Conservation (phyloP, 139 green algal genomes). For the Yamagishiella unicocca region DNA sequence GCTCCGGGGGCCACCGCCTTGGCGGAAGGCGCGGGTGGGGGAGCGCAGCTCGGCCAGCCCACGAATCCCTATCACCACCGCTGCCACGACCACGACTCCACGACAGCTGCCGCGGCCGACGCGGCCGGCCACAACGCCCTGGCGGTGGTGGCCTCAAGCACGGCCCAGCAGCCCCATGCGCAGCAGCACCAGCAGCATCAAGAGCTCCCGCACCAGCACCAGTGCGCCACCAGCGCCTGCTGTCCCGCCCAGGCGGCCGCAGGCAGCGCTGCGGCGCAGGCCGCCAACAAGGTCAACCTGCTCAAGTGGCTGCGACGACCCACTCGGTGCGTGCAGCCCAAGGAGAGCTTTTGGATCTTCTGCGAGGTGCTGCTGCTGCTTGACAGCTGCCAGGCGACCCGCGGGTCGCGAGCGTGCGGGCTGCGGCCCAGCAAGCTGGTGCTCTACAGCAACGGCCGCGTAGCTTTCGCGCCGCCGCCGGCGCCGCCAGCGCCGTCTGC, state of each 20-base stretch:
- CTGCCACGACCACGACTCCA: no score
- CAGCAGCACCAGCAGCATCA: neutral
- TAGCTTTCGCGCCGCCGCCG: conserved; percentile 34
- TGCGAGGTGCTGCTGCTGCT: conserved; percentile 72
- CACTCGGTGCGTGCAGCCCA: conserved; percentile 48
- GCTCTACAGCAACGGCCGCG: conserved; percentile 53
- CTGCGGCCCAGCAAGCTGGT: conserved; percentile 51
- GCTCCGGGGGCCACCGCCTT: no score
- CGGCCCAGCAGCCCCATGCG: neutral
- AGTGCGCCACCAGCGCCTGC: neutral
- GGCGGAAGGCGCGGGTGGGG: no score
- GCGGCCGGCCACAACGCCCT: no score
- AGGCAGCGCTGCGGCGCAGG: neutral
- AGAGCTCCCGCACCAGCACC: no score
- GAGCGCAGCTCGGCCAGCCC: no score
- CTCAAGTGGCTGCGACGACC: conserved; percentile 62
- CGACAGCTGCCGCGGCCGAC: no score
- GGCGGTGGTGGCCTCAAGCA: no score
- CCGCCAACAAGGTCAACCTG: conserved; percentile 42
- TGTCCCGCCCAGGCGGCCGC: neutral
- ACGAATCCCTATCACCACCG: no score
- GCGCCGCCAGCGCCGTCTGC: neutral
- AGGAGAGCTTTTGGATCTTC: conserved; percentile 73
- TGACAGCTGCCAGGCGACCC: conserved; percentile 47
- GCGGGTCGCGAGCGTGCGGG: neutral